These are phyloP conservation scores for Sporothrix euskadiensis DNA, from an alignment of 2,329 filamentous ascomycete species.

Conservation along the genomic window DNA sequence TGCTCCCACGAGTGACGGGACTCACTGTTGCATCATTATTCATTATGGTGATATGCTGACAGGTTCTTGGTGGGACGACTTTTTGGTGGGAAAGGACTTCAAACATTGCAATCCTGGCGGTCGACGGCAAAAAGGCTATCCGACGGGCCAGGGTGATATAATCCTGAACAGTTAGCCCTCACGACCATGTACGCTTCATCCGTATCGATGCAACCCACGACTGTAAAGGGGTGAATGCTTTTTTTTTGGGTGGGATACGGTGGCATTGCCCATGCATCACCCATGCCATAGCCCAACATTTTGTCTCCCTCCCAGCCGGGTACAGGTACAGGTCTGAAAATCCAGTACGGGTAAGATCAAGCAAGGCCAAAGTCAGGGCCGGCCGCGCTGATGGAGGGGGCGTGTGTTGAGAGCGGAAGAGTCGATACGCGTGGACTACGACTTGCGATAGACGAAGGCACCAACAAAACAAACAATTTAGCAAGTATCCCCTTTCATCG, in stretches of 20 bases:
- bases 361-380: background rate
- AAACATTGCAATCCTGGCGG: background rate
- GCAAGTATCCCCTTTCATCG: background rate
- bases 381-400: background rate
- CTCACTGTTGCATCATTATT: background rate
- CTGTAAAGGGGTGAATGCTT: background rate
- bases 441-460: background rate
- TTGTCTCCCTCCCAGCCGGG: background rate
- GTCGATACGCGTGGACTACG: background rate
- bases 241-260: background rate
- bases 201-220: background rate
- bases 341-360: background rate
- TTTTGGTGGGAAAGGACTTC: background rate
- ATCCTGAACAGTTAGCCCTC: background rate
- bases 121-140: background rate
- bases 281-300: background rate
- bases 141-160: background rate
- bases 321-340: background rate
- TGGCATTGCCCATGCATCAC: background rate
- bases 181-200: background rate
- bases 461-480: background rate
- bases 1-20: background rate
- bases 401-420: background rate
- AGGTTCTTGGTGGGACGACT: background rate
- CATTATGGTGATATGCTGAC: background rate